Conservation (phyloP, 345 rosid genomes). For the Rhizophora mangle region DNA sequence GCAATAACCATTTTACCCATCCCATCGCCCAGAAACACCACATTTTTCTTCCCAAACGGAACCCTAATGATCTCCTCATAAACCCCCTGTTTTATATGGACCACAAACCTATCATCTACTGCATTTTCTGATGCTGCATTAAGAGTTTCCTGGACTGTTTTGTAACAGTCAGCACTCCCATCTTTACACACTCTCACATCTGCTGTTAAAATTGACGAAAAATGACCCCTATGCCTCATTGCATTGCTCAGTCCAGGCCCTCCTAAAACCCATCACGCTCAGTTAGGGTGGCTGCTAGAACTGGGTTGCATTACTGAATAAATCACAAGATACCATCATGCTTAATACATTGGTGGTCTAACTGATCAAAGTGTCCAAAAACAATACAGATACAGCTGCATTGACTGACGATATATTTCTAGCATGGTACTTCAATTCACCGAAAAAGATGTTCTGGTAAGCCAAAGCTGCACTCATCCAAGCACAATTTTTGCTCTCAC, state of each 20-base stretch:
- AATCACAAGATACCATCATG: slow-evolving; percentile 63
- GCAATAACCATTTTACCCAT: slow-evolving; percentile 79
- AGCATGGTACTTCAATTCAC: slow-evolving; percentile 52
- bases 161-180: slow-evolving; percentile 36
- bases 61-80: slow-evolving; percentile 76
- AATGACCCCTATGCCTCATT: slow-evolving; percentile 26
- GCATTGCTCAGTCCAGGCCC: neutral
- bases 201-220: slow-evolving; percentile 43
- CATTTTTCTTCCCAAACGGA: slow-evolving; percentile 70
- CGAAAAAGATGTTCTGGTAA: slow-evolving; percentile 60
- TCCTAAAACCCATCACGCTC: slow-evolving; percentile 63
- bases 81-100: slow-evolving; percentile 57
- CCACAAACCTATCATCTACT: slow-evolving; percentile 41
- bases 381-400: slow-evolving; percentile 48
- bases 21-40: slow-evolving; percentile 83
- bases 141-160: slow-evolving; percentile 78
- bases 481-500: slow-evolving; percentile 59
- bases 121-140: slow-evolving; percentile 62
- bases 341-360: slow-evolving; percentile 65
- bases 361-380: slow-evolving; percentile 38
- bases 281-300: slow-evolving; percentile 65
- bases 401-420: slow-evolving; percentile 42
- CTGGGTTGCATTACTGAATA: slow-evolving; percentile 40
- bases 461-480: slow-evolving; percentile 74
- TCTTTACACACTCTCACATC: slow-evolving; percentile 64